Percentiles rank a stretch among this genome's conserved stretches.
Evolutionary conservation across 2,329 filamentous ascomycete species (phyloP).

Genomic region (Diaporthe aspalathi): DNA sequence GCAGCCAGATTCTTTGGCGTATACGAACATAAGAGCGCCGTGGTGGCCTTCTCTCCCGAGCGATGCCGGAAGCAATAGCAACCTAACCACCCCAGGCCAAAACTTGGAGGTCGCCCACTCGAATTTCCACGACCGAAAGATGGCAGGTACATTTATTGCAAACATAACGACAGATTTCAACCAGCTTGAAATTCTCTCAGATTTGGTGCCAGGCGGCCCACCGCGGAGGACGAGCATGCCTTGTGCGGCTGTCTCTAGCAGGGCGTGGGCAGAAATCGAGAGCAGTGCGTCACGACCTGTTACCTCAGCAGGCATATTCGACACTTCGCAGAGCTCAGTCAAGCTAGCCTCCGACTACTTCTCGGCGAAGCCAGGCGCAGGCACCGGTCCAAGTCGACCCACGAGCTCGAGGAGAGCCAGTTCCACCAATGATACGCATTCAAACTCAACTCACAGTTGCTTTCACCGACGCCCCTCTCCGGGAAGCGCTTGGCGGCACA

Average conservation of each 20-base stretch:
- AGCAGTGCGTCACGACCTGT: background rate
- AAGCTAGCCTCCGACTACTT: background rate
- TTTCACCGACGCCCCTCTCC: background rate
- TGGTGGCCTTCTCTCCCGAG: too few relatives aligned
- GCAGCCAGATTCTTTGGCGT: too few relatives aligned
- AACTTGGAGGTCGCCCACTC: too few relatives aligned
- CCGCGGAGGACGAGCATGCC: background rate
- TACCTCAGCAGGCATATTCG: background rate
- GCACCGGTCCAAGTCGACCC: background rate
- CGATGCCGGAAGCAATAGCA: too few relatives aligned
- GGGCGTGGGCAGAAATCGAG: background rate
- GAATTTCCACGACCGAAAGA: too few relatives aligned
- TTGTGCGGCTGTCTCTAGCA: background rate
- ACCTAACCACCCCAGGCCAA: too few relatives aligned
- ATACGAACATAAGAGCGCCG: too few relatives aligned
- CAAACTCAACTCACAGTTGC: background rate
- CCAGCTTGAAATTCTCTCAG: background rate
- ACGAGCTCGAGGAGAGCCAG: background rate
- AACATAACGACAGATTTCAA: background rate
- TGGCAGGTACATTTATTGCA: too few relatives aligned
- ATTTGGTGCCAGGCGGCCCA: background rate
- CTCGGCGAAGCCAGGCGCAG: background rate
- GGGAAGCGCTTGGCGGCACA: slow-evolving; percentile 43
- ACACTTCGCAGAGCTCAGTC: background rate
- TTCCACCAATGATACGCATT: background rate